These are phyloP conservation scores for Podaxis carcinomalis DNA, from an alignment of 768 basidiomycete species.

Conservation along the genomic window DNA sequence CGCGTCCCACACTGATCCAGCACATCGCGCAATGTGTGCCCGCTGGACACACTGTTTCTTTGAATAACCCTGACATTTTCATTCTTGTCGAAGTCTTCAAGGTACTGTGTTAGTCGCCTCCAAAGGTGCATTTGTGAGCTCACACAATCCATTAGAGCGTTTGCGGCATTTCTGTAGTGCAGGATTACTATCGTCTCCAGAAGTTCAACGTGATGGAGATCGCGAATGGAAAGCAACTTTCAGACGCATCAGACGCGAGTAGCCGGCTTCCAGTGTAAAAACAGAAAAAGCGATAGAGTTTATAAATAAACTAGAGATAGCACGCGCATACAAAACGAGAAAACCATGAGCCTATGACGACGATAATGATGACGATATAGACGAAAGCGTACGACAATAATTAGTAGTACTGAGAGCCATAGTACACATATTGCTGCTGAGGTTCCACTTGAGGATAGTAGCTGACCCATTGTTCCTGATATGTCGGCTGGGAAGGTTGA, in stretches of 20 bases:
- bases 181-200: slow-evolving; percentile 63
- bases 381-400: not conserved
- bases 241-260: not conserved
- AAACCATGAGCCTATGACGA: not conserved
- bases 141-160: slow-evolving; percentile 44
- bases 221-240: slow-evolving; percentile 42
- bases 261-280: slow-evolving; percentile 1
- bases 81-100: slow-evolving; percentile 83
- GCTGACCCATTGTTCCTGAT: slow-evolving; percentile 3
- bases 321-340: not conserved
- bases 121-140: not conserved
- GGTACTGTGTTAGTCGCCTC: slow-evolving; percentile 32
- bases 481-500: not conserved
- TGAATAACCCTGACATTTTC: slow-evolving; percentile 66
- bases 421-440: slow-evolving; percentile 6
- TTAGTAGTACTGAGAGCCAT: slow-evolving; percentile 8
- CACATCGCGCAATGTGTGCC: slow-evolving; percentile 71
- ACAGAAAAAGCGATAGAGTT: not conserved
- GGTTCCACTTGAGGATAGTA: slow-evolving; percentile 6
- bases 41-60: slow-evolving; percentile 58
- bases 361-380: not conserved
- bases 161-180: slow-evolving; percentile 72
- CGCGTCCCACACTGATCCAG: slow-evolving; percentile 57
- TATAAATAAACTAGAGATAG: not conserved
- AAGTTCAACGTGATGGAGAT: slow-evolving; percentile 82